Evolutionary conservation across 352 stramenopile species (phyloP), one percentile per base, ranked within the genome.

Genomic region (Globisporangium mamillatum): DNA sequence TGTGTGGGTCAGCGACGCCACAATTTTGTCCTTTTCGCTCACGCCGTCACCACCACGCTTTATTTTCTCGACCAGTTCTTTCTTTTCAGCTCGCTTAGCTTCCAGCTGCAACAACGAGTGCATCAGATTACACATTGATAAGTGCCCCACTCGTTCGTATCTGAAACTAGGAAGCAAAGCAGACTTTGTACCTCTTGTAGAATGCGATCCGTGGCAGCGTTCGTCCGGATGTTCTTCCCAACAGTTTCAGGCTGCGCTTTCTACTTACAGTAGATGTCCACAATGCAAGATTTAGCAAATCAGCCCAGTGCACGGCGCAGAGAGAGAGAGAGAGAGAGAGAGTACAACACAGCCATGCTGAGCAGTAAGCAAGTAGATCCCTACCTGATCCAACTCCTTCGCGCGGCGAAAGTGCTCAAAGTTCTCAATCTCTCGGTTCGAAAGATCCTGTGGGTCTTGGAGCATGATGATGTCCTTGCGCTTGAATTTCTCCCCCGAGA

Each of bases 391-490:
- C 38, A 60, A 70, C 36, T 71, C 73, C 65, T 90, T 90, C 10
- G 88, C 79, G 38, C 80, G 79, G 25, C 91, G 77, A 12, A 99
- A 90, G 70, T 99, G 97, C 66, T 94, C 90, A 78, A 99, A 99
- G 71, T 98, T 98, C n/a, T 97, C 90, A 63, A 99, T 98, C 80
- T 99, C 97, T 22, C 97, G 85, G 50, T 88, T 86, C 29, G 86
- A 88, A 24, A 93, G 84, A 68, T 98, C 88, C 60, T 96, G 79
- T 0, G 95, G 95, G 80, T 99, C 96, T 67, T 99, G 97, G 27
- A 99, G 74, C 32, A 98, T 84, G 61, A 99, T 96, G 20, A 99
- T 92, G 80, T 99, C 91, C 62, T 93, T 94, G 66, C 88, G 85
- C 65, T 93, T 96, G 71, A 98, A 98, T 29, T 93, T 91, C 29